Evolutionary conservation across 2,329 filamentous ascomycete genomes (phyloP), one percentile per base, ranked within the genome.

Genomic region (Aphanocladium album): DNA sequence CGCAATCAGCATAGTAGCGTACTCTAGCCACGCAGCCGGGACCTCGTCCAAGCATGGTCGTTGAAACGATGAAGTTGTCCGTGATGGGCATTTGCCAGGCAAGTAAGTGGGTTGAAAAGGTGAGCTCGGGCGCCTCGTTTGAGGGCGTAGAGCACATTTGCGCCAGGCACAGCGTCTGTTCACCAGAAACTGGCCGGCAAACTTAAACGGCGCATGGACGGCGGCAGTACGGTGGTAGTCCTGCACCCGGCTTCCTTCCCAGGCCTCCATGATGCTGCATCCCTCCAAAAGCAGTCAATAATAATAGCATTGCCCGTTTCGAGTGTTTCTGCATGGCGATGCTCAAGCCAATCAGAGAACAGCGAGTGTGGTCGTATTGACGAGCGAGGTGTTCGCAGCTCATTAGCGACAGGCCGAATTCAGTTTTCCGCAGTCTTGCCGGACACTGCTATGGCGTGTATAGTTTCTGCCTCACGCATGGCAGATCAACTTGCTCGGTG

Each of bases 81-180:
- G 54, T 37, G 54, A 46, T 47, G 54, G 19, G 16, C 2, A 49
- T 39, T 7, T 49, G 43, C 41, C 37, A 23, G 21, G 30, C 43
- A 35, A 25, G 54, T 23, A 30, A 30, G 39, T 27, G 45, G 43
- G n/a, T n/a, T 43, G 39, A 5, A 47, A 57, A 19, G n/a, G 19
- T 49, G 43, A 57, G 54, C 54, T 47, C 45, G 54, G 19, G 54
- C 54, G 54, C 33, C 39, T 49, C 45, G 54, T 39, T 57, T 57
- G 23, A 39, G 45, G 43, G 37, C 45, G 33, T 56, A 30, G 12
- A 23, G 53, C 53, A 56, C 17, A 25, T 45, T 25, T 33, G 53
- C 54, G 33, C 43, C 33, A 39, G 30, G 19, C 21, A 49, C 45
- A 57, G 16, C 27, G 54, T 57, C 54, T 57, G 54, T 49, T 49